Conservation (phyloP, 2,329 filamentous ascomycete species). For the Lachnellula suecica region DNA sequence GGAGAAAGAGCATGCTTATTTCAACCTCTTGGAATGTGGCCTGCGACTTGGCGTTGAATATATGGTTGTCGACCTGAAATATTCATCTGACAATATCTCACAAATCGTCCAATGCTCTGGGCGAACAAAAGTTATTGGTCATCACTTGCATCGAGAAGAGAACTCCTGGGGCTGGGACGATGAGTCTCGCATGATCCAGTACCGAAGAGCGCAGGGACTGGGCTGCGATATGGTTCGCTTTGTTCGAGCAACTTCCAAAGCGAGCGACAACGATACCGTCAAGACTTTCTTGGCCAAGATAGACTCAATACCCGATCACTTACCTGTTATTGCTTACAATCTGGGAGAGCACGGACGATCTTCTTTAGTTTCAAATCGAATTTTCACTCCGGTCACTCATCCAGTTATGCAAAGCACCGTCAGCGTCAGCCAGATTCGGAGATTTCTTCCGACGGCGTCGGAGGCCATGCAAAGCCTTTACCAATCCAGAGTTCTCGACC, state of each 20-base stretch:
- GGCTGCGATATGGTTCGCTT: conserved; percentile 58
- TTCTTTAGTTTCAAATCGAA: conserved; percentile 56
- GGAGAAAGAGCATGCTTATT: conserved; percentile 43
- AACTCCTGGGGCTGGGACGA: conserved; percentile 46
- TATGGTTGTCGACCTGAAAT: conserved; percentile 60
- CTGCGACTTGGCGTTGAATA: conserved; percentile 67
- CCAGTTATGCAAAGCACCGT: conserved; percentile 57
- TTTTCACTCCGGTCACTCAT: conserved; percentile 55
- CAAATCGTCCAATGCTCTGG: conserved; percentile 48
- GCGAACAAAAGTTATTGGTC: conserved; percentile 53
- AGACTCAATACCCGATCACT: conserved; percentile 24
- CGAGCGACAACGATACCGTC: conserved; percentile 48
- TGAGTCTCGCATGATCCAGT: conserved; percentile 45
- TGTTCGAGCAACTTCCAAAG: conserved; percentile 46
- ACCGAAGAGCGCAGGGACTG: conserved; percentile 47
- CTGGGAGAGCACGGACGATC: conserved; percentile 52
- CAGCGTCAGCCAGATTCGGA: conserved; percentile 29
- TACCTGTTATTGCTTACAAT: conserved; percentile 51
- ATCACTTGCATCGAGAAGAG: conserved; percentile 39
- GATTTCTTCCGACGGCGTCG: conserved; percentile 48
- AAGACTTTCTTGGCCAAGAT: conserved; percentile 26
- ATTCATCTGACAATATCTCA: conserved; percentile 43
- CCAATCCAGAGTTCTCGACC: conserved; percentile 64
- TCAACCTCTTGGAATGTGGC: conserved; percentile 60
- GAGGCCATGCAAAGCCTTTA: conserved; percentile 67